Percentiles rank a stretch among this genome's conserved stretches.
These are phyloP conservation scores for Colletotrichum sp. DNA, from an alignment of 2,329 filamentous ascomycete species.

Conservation along the genomic window DNA sequence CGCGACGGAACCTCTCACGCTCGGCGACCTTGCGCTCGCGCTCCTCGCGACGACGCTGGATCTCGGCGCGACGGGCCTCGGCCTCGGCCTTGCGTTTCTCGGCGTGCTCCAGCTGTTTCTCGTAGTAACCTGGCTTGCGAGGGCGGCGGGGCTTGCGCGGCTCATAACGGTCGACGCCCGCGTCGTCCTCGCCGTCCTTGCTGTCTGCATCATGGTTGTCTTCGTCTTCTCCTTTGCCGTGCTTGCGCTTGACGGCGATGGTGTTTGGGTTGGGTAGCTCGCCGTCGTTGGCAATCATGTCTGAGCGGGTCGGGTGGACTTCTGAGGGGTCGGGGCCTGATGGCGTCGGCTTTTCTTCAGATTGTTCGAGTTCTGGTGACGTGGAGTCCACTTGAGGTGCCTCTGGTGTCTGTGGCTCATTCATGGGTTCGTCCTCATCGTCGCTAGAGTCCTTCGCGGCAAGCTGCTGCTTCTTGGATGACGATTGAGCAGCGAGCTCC, in stretches of 20 bases:
- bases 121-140: constrained; percentile 61
- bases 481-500: constrained; percentile 37
- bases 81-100: constrained; percentile 46
- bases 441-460: constrained; percentile 22
- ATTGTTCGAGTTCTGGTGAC: not conserved
- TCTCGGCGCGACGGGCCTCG: constrained; percentile 47
- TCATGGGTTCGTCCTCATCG: constrained; percentile 17
- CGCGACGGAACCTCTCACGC: constrained; percentile 67
- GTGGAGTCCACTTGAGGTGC: constrained; percentile 14
- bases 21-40: constrained; percentile 69
- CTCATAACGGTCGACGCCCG: constrained; percentile 19
- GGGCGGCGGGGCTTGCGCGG: constrained; percentile 20
- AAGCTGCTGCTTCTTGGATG: constrained; percentile 17
- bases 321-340: constrained; percentile 16
- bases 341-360: not conserved
- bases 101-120: constrained; percentile 63
- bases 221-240: not conserved
- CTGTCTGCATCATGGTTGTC: not conserved
- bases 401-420: constrained; percentile 26
- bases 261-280: constrained; percentile 22
- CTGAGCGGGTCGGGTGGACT: constrained; percentile 47
- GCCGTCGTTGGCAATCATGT: constrained; percentile 38
- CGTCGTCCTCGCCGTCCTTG: not conserved
- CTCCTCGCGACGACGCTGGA: constrained; percentile 60
- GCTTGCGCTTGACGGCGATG: constrained; percentile 18